Conservation (phyloP, 306 rosid genomes). For the Abrus precatorius region DNA sequence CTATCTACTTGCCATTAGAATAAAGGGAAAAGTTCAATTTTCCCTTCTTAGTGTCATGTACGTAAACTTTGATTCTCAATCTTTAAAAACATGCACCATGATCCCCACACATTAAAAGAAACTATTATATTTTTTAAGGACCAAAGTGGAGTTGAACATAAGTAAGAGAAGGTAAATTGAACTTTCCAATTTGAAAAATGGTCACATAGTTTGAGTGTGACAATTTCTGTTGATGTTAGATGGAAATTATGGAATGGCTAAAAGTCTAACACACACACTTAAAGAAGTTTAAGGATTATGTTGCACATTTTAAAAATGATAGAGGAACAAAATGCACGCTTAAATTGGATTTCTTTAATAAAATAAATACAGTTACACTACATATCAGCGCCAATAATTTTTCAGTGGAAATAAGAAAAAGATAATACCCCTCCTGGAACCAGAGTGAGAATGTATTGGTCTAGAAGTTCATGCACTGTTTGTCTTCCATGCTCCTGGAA, state of each 20-base stretch:
- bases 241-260: constrained; percentile 1
- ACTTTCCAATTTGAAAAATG: not conserved
- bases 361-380: constrained; percentile 9
- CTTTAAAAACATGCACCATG: constrained; percentile 11
- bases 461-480: constrained; percentile 61
- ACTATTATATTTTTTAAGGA: constrained; percentile 28
- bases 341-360: constrained; percentile 16
- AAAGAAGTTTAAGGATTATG: not conserved
- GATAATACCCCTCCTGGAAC: constrained; percentile 64
- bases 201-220: not conserved
- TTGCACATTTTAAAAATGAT: not conserved
- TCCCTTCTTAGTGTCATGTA: not conserved
- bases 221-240: constrained; percentile 17
- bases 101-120: constrained; percentile 7
- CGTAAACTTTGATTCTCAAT: constrained; percentile 30
- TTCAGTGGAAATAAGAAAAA: constrained; percentile 31
- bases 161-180: constrained; percentile 19
- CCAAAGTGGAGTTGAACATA: constrained; percentile 19
- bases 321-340: constrained; percentile 17
- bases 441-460: constrained; percentile 67
- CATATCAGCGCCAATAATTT: constrained; percentile 24
- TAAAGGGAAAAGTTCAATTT: constrained; percentile 1
- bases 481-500: constrained; percentile 55
- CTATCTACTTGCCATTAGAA: constrained; percentile 31
- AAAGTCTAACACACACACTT: not conserved